Evolutionary conservation across 163 green algal genomes (phyloP).

Genomic region (Chlamydomonas reinhardtii): DNA sequence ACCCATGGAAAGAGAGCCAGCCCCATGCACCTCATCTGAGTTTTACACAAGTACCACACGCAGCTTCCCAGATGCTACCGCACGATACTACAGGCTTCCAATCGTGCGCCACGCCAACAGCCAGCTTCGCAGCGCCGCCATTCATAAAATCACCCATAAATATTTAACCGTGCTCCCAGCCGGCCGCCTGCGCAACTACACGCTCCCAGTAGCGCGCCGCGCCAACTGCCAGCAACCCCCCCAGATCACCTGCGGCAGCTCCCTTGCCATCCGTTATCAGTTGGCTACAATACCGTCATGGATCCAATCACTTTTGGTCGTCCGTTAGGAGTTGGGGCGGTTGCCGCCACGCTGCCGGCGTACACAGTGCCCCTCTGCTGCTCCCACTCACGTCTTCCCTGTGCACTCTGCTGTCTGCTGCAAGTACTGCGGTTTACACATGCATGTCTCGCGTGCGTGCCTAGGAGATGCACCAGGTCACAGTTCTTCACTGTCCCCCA

Average conservation of each 20-base stretch:
- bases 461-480: too few relatives aligned
- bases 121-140: conserved; percentile 14
- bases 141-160: neutral
- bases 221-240: too few relatives aligned
- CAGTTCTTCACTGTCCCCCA: too few relatives aligned
- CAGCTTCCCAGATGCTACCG: neutral
- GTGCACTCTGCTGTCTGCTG: too few relatives aligned
- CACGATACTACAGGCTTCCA: neutral
- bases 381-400: too few relatives aligned
- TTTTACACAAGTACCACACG: conserved; percentile 2
- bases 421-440: too few relatives aligned
- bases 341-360: conserved; percentile 20
- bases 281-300: conserved; percentile 13
- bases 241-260: too few relatives aligned
- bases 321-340: too few relatives aligned
- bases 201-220: neutral
- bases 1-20: neutral
- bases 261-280: neutral
- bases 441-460: too few relatives aligned
- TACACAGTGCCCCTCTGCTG: conserved; percentile 18
- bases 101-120: neutral
- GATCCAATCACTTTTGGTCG: conserved; percentile 8
- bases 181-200: neutral
- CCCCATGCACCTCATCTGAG: conserved; percentile 14
- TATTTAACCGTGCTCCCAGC: neutral